These are phyloP conservation scores for Cladorrhinum sp. DNA, from an alignment of 2,329 filamentous ascomycete species.

Conservation along the genomic window DNA sequence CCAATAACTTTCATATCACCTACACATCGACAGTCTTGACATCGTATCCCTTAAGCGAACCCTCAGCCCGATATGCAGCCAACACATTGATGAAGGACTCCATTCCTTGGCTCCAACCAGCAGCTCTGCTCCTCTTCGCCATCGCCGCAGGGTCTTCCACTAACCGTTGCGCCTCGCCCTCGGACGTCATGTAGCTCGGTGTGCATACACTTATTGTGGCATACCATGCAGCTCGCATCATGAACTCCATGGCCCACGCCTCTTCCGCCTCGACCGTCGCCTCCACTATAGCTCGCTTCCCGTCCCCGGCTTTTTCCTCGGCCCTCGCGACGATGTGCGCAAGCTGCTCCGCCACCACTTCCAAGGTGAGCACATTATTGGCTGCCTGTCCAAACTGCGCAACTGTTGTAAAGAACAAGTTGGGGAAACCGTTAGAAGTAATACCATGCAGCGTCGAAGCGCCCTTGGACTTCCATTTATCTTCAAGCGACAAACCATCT, in stretches of 20 bases:
- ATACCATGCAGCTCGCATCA: slow-evolving; percentile 40
- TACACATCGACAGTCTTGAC: no score
- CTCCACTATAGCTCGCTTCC: slow-evolving; percentile 37
- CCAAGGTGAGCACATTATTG: slow-evolving; percentile 39
- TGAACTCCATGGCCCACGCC: slow-evolving; percentile 42
- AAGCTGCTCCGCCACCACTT: slow-evolving; percentile 39
- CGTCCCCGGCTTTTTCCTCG: slow-evolving; percentile 22
- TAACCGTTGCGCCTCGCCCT: slow-evolving; percentile 35
- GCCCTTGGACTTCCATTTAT: slow-evolving; percentile 43
- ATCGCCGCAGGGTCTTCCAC: slow-evolving; percentile 29
- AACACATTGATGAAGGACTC: slow-evolving; percentile 28
- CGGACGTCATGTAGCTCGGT: slow-evolving; percentile 51
- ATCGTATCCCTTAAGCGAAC: slow-evolving; percentile 14
- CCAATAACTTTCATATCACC: no score
- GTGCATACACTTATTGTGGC: slow-evolving; percentile 47
- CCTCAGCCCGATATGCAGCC: slow-evolving; percentile 20
- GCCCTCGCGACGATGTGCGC: slow-evolving; percentile 37
- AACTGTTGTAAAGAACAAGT: slow-evolving; percentile 48
- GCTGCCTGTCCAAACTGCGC: slow-evolving; percentile 40
- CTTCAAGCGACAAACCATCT: slow-evolving; percentile 41
- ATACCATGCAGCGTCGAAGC: slow-evolving; percentile 52
- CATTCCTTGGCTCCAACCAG: slow-evolving; percentile 30
- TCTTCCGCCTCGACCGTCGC: slow-evolving; percentile 45
- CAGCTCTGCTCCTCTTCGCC: slow-evolving; percentile 32
- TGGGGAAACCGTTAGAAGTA: slow-evolving; percentile 49